phyloP scores from a whole-genome alignment of 164 flowering plant genomes.

The Liriodendron chinense region DNA sequence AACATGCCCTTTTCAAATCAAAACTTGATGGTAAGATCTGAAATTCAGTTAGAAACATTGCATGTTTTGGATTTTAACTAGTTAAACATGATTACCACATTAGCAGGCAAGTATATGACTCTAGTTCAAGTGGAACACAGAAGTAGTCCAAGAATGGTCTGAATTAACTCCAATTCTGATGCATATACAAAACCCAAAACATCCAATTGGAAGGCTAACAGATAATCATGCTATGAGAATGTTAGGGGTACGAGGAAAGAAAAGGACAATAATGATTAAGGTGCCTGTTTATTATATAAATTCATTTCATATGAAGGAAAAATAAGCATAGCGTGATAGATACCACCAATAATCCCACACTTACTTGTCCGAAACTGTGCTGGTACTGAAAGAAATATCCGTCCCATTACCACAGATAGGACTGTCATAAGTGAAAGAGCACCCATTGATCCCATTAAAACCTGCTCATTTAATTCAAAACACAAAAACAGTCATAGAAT shows the following conservation, averaged over 20 bases:
- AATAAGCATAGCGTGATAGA: background rate
- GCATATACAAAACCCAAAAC: no score
- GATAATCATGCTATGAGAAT: background rate
- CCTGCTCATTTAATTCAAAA: conserved; percentile 41
- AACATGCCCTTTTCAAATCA: background rate
- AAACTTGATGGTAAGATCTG: background rate
- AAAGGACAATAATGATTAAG: background rate
- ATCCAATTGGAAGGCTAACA: no score
- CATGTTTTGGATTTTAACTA: background rate
- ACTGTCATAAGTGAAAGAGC: conserved; percentile 96
- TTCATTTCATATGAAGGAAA: background rate
- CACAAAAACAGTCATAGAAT: background rate
- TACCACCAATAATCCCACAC: conserved; percentile 14
- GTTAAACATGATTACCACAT: background rate
- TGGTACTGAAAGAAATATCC: conserved; percentile 91
- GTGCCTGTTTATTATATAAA: background rate
- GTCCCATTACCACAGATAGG: conserved; percentile 87
- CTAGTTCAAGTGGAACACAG: background rate
- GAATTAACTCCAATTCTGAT: no score
- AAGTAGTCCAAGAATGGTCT: no score
- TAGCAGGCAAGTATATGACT: background rate
- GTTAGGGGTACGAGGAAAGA: background rate
- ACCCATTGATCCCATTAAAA: conserved; percentile 90
- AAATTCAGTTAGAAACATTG: background rate
- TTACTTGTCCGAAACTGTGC: conserved; percentile 98